Conservation (phyloP, 1,139 yeast genomes). For the Nakaseomyces bracarensis region DNA sequence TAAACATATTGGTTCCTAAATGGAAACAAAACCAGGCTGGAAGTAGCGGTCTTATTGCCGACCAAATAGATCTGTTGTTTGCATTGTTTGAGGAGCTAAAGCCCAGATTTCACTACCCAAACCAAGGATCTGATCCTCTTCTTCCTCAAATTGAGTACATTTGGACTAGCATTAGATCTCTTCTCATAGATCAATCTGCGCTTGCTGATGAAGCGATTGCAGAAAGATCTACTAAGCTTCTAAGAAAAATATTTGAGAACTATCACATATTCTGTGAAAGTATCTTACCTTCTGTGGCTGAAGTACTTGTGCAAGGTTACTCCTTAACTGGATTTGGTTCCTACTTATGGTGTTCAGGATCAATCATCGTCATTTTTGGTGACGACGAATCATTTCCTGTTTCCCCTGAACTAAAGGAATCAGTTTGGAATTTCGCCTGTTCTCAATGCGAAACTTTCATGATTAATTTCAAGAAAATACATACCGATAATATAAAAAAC, state of each 20-base stretch:
- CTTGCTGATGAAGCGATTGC: conserved; percentile 31
- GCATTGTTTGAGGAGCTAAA: conserved; percentile 58
- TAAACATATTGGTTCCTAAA: conserved; percentile 30
- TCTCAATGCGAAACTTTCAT: conserved; percentile 41
- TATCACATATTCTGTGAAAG: conserved; percentile 48
- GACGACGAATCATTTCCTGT: conserved; percentile 42
- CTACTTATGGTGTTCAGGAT: conserved; percentile 85
- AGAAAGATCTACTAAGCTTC: conserved; percentile 64
- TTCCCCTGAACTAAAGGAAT: conserved; percentile 31
- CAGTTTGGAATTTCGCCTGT: conserved; percentile 45
- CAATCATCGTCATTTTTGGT: conserved; percentile 68
- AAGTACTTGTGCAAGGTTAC: conserved; percentile 59
- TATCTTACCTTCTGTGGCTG: conserved; percentile 56
- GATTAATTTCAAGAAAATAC: conserved; percentile 27
- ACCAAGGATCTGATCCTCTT: conserved; percentile 28
- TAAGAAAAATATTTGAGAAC: conserved; percentile 55
- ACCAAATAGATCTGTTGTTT: conserved; percentile 65
- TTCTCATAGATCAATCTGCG: conserved; percentile 23
- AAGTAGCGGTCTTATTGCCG: conserved; percentile 49
- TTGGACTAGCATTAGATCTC: conserved; percentile 21
- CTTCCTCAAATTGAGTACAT: conserved; percentile 23
- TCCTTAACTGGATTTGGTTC: conserved; percentile 65
- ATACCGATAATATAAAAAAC: conserved; percentile 35
- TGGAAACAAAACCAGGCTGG: conserved; percentile 30
- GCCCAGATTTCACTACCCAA: conserved; percentile 35